Base-by-base conservation (phyloP, 2,329 filamentous ascomycete species). In the Scytalidium lignicola region DNA sequence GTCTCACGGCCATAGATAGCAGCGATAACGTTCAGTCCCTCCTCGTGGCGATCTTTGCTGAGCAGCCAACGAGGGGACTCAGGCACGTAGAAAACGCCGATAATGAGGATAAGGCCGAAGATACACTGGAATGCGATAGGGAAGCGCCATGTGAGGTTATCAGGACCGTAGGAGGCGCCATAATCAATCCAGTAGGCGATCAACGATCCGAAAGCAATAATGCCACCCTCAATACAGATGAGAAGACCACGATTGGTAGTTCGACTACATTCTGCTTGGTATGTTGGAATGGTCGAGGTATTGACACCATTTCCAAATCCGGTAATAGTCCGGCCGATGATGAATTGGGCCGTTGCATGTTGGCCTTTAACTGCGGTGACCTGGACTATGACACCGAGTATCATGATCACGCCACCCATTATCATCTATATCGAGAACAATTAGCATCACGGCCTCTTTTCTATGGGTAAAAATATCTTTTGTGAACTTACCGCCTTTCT, bases 161-260 rank as follows among this genome's bases (percentile, higher is more conserved):
- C 87, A 52, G 88, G 71, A 62, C 96, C 96, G 65, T 79, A 96
- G 46, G 87, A 91, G 69, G 90, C 96, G 62, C 93, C 91, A 70
- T 97, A 97, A 67, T 97, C 93, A 37, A 97, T 91, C 93, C 93
- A 99, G 29, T 97, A 92, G 58, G 92, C 96, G 47, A 90, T 90
- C 53, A 97, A 84, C 64, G 95, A 74, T 3, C 71, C 71, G 32
- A 73, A 71, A 0, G 77, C 79, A 55, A 82, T 80, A n/a, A 81
- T 51, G 4, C 77, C 76, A 39, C 78, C 79, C 57, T 82, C 79
- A 2, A 76, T 73, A 18, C 74, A 75, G 39, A 80, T 73, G 20
- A 70, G 63, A 45, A 68, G 66, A 26, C 76, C 77, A 26, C 76
- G 70, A 41, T 72, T 71, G 21, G 67, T 62, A 1, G 72, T 57